Conservation (phyloP, 768 basidiomycete species). For the Cystofilobasidium macerans region DNA sequence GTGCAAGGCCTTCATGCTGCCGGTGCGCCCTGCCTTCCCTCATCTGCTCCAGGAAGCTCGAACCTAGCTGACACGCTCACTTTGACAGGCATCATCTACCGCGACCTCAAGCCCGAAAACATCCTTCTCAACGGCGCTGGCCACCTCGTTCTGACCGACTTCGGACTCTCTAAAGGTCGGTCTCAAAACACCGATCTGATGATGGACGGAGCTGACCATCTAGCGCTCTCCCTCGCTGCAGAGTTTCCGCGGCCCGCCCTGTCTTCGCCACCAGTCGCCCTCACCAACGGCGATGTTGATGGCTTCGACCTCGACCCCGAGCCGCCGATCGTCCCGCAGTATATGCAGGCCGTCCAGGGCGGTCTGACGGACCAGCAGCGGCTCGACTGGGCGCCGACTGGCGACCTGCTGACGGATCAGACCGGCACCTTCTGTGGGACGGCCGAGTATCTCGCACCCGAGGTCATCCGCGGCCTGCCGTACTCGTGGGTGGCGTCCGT, state of each 20-base stretch:
- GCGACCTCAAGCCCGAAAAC: slow-evolving; percentile 94
- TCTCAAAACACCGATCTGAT: background rate
- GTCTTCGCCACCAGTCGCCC: background rate
- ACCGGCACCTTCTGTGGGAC: slow-evolving; percentile 79
- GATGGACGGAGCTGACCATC: background rate
- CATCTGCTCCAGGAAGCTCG: too few relatives aligned
- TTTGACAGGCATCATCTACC: slow-evolving; percentile 80
- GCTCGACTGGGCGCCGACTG: slow-evolving; percentile 37
- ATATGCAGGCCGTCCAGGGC: background rate
- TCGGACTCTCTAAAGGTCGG: slow-evolving; percentile 46
- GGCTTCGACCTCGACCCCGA: slow-evolving; percentile 7
- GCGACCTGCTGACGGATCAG: slow-evolving; percentile 47
- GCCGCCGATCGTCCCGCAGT: background rate
- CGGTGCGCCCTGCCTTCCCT: background rate
- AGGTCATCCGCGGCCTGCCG: slow-evolving; percentile 80
- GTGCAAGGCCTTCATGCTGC: slow-evolving; percentile 60
- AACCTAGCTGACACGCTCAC: background rate
- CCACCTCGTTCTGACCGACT: slow-evolving; percentile 94
- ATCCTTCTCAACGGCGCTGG: slow-evolving; percentile 88
- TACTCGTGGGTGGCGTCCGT: slow-evolving; percentile 47
- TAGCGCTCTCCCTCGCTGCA: slow-evolving; percentile 2
- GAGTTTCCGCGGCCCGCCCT: slow-evolving; percentile 3
- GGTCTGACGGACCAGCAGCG: slow-evolving; percentile 18
- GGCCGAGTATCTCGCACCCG: slow-evolving; percentile 93
- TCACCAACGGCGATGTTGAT: background rate